Percentiles rank a stretch among this genome's conserved stretches.
Evolutionary conservation across 768 basidiomycete species (phyloP).

Genomic region (Trametopsis cervina): DNA sequence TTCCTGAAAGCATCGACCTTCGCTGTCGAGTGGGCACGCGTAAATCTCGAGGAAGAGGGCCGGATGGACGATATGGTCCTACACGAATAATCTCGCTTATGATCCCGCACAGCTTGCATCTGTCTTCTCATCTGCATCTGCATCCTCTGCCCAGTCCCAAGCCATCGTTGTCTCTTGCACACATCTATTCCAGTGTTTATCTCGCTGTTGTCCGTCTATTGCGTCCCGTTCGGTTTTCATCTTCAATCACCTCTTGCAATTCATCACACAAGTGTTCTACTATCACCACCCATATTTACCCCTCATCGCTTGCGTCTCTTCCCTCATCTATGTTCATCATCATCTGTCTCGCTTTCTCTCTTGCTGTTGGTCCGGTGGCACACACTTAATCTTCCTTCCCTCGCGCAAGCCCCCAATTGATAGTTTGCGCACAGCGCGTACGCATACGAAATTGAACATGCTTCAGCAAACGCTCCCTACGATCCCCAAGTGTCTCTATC

Average conservation of each 20-base stretch:
- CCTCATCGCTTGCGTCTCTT: slow-evolving; percentile 3
- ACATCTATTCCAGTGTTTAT: background rate
- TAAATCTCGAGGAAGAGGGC: slow-evolving; percentile 32
- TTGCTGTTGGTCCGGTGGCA: background rate
- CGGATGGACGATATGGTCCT: slow-evolving; percentile 39
- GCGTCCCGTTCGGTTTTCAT: background rate
- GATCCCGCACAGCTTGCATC: slow-evolving; percentile 1
- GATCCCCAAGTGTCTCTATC: background rate
- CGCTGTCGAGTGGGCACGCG: slow-evolving; percentile 69
- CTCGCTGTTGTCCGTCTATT: background rate
- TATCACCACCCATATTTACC: slow-evolving; percentile 6
- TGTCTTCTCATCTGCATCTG: slow-evolving; percentile 3
- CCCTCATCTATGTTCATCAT: background rate
- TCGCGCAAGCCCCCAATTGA: too few species aligned
- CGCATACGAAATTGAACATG: too few species aligned
- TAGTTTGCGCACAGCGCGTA: too few species aligned
- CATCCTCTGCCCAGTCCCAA: background rate
- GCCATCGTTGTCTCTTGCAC: slow-evolving; percentile 2
- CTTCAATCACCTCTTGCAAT: slow-evolving; percentile 3
- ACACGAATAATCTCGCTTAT: slow-evolving; percentile 28
- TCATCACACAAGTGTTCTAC: slow-evolving; percentile 11
- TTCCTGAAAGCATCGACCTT: slow-evolving; percentile 88
- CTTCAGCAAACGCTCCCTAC: background rate
- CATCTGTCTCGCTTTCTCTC: background rate
- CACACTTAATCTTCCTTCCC: too few species aligned